These are phyloP conservation scores for Chara braunii DNA, from an alignment of 139 green algal genomes.

Conservation along the genomic window DNA sequence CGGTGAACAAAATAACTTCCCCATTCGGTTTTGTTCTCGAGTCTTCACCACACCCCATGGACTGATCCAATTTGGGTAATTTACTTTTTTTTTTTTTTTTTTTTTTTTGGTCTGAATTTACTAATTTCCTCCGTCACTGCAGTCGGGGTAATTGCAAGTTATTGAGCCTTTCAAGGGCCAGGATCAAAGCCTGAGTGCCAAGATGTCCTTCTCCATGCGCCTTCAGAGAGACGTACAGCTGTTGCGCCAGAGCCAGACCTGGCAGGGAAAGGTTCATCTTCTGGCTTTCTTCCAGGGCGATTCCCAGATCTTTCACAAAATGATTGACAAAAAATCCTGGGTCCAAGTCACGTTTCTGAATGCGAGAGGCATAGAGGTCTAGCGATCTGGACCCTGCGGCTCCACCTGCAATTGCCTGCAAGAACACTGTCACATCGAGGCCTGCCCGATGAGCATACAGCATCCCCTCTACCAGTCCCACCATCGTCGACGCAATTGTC, in stretches of 20 bases:
- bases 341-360: conserved; percentile 23
- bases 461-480: conserved; percentile 38
- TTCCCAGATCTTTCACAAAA: conserved; percentile 43
- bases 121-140: too few species aligned
- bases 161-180: conserved; percentile 34
- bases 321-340: conserved; percentile 35
- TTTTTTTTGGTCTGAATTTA: too few species aligned
- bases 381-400: conserved; percentile 32
- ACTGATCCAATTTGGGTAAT: too few species aligned
- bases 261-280: conserved; percentile 30
- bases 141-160: too few species aligned
- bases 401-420: conserved; percentile 27
- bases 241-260: conserved; percentile 30
- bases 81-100: too few species aligned
- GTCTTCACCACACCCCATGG: too few species aligned
- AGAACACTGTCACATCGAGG: conserved; percentile 22
- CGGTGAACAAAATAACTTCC: too few species aligned
- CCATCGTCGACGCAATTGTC: conserved; percentile 34
- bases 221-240: conserved; percentile 25
- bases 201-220: conserved; percentile 21
- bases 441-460: conserved; percentile 34
- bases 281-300: conserved; percentile 23
- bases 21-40: too few species aligned
- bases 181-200: conserved; percentile 32
- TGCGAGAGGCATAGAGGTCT: conserved; percentile 26